phyloP scores from a whole-genome alignment of 2,329 filamentous ascomycete species.

The Tolypocladium ovalisporum region DNA sequence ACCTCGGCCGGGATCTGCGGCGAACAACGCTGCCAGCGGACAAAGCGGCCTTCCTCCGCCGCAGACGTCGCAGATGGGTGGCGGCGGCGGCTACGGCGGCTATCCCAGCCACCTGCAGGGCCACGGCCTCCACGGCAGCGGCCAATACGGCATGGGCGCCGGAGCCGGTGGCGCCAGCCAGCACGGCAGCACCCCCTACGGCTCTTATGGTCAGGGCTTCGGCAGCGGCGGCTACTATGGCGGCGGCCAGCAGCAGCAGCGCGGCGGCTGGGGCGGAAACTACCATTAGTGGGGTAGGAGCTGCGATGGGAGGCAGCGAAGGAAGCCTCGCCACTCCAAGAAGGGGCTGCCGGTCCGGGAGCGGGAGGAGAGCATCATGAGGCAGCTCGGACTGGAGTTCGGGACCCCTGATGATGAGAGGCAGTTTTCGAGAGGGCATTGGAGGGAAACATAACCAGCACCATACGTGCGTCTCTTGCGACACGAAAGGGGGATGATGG shows the following conservation, averaged over 20 bases:
- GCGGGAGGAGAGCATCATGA: slow-evolving; percentile 6
- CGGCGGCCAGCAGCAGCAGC: slow-evolving; percentile 24
- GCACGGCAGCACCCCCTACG: slow-evolving; percentile 41
- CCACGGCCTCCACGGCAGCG: slow-evolving; percentile 42
- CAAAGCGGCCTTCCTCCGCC: slow-evolving; percentile 46
- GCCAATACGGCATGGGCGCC: slow-evolving; percentile 43
- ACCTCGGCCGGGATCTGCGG: slow-evolving; percentile 46
- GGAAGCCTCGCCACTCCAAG: slow-evolving; percentile 3
- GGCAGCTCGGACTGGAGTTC: slow-evolving; percentile 6
- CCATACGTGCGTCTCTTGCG: slow-evolving; percentile 9
- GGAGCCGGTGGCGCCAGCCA: slow-evolving; percentile 36
- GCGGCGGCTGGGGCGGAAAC: slow-evolving; percentile 49
- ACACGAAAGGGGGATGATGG: slow-evolving; percentile 5
- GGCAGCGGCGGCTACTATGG: slow-evolving; percentile 37
- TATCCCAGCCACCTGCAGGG: slow-evolving; percentile 45
- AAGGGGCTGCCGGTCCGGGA: slow-evolving; percentile 2
- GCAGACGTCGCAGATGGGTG: slow-evolving; percentile 43
- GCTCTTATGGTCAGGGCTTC: slow-evolving; percentile 39
- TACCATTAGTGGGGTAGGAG: slow-evolving; percentile 36
- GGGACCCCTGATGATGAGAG: slow-evolving; percentile 3
- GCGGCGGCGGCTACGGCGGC: slow-evolving; percentile 37
- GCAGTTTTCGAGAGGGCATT: slow-evolving; percentile 10
- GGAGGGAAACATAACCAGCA: slow-evolving; percentile 20
- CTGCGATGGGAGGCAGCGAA: slow-evolving; percentile 14
- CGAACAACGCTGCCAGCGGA: slow-evolving; percentile 37